phyloP scores from a whole-genome alignment of 257 asterid species.

The Thymus mandschuricus region DNA sequence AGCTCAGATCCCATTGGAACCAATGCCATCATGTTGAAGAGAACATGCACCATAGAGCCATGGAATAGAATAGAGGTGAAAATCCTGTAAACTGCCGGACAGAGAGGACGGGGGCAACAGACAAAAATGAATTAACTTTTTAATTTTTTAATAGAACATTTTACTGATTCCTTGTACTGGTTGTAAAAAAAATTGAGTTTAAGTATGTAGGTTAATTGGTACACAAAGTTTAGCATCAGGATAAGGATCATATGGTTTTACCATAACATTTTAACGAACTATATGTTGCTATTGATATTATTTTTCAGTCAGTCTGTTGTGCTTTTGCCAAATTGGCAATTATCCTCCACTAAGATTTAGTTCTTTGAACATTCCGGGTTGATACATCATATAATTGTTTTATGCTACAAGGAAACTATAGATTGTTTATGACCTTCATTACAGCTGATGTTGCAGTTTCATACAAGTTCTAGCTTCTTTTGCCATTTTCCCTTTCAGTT shows the following conservation, averaged over 20 bases:
- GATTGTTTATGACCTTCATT: not conserved
- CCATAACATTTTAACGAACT: not conserved
- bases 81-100: conserved; percentile 82
- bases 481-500: not conserved
- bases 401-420: not conserved
- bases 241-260: not conserved
- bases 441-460: not conserved
- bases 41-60: conserved; percentile 88
- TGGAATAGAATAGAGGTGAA: conserved; percentile 80
- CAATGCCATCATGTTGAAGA: conserved; percentile 96
- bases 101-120: not conserved
- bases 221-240: not conserved
- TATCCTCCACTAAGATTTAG: not conserved
- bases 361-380: not conserved
- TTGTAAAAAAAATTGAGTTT: not conserved
- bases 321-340: not conserved
- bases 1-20: conserved; percentile 98
- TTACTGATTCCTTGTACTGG: not conserved
- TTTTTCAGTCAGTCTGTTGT: not conserved
- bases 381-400: not conserved
- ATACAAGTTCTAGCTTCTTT: not conserved
- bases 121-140: not conserved
- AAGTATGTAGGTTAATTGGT: not conserved
- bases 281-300: not conserved
- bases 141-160: no score